Conservation (phyloP, 2,329 filamentous ascomycete species). For the Trichoderma pleuroti region DNA sequence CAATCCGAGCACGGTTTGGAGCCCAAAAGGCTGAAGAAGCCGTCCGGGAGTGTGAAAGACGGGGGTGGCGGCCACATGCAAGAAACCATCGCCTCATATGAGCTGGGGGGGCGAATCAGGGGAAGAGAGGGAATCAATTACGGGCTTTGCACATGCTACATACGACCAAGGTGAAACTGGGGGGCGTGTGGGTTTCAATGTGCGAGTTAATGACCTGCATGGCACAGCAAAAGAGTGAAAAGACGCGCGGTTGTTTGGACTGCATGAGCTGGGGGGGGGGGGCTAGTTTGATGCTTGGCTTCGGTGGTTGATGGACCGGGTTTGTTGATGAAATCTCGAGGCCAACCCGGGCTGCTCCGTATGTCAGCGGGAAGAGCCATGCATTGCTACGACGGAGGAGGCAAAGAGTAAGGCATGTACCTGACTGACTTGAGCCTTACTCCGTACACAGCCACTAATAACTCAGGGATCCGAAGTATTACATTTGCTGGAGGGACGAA, state of each 20-base stretch:
- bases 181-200: neutral
- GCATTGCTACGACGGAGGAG: neutral
- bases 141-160: neutral
- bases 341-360: neutral
- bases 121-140: conserved; percentile 6
- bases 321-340: neutral
- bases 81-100: neutral
- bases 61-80: neutral
- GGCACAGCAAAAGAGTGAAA: neutral
- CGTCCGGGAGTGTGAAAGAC: neutral
- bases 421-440: neutral
- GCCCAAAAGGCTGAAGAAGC: neutral
- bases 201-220: conserved; percentile 3
- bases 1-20: conserved; percentile 10
- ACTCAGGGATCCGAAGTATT: neutral
- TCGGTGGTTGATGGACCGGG: neutral
- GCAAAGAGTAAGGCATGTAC: neutral
- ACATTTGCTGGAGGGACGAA: conserved; percentile 23
- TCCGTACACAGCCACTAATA: neutral
- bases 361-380: neutral
- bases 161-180: neutral
- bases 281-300: neutral
- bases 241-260: neutral
- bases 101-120: neutral
- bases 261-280: neutral